Evolutionary conservation across 345 rosid species (phyloP).

Genomic region (Lumnitzera littorea): DNA sequence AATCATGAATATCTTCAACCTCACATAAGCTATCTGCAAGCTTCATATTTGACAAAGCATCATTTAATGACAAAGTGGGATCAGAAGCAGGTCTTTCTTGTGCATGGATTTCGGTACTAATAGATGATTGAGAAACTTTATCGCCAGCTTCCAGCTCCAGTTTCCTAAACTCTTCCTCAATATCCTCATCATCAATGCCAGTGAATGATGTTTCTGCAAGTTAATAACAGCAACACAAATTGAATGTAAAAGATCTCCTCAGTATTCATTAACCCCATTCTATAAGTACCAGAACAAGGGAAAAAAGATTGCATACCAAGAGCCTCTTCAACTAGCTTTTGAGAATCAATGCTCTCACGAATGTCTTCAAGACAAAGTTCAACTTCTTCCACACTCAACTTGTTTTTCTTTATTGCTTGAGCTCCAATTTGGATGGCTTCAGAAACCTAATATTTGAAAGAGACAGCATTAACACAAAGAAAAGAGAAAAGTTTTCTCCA

Average conservation of each 20-base stretch:
- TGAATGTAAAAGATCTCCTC: background rate
- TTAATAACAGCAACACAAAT: constrained; percentile 8
- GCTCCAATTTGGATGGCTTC: constrained; percentile 85
- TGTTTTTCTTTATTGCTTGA: constrained; percentile 56
- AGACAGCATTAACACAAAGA: background rate
- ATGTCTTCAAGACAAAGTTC: constrained; percentile 67
- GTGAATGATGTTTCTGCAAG: constrained; percentile 36
- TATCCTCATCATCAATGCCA: constrained; percentile 58
- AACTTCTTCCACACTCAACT: constrained; percentile 69
- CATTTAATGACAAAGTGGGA: constrained; percentile 35
- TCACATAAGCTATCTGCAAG: constrained; percentile 28
- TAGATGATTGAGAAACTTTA: constrained; percentile 17
- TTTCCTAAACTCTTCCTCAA: constrained; percentile 67
- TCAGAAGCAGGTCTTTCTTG: constrained; percentile 20
- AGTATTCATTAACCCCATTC: too few species aligned
- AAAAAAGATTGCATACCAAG: constrained; percentile 34
- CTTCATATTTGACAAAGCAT: constrained; percentile 51
- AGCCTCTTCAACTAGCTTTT: constrained; percentile 62
- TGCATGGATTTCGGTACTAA: background rate
- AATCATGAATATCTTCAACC: background rate
- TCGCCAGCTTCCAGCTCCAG: constrained; percentile 55
- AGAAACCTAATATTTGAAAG: constrained; percentile 43
- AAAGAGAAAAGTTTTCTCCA: background rate
- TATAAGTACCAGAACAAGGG: background rate
- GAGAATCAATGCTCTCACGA: constrained; percentile 59